Base-by-base conservation (phyloP, 1,284 basidiomycete species). In the Gymnopus androsaceus region DNA sequence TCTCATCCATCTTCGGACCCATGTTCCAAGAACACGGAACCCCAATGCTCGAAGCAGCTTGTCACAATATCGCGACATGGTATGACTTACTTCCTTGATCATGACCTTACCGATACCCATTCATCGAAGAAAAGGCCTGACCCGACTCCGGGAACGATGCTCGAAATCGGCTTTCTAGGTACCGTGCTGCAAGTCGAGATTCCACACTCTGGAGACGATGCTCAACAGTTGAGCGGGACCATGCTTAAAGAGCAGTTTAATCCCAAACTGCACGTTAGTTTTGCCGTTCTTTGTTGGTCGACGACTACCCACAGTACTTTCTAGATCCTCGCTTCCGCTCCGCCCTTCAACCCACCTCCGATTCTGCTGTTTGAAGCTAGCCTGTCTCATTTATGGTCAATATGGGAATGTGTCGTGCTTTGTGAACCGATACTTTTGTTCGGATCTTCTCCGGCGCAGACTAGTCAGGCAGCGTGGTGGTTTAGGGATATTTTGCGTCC, bases 331-430 rank as follows among this genome's bases (percentile, higher is more conserved):
- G 93, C 92, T 0, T 89, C 90, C 0, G 77, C 90, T 3, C 81
- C 90, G 1, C 80, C 87, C 0, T 82, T 88, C 5, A 69, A 78
- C 3, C 84, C 88, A 1, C 82, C 90, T 0, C 87, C 90, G 1
- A 67, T 97, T 15, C 72, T 80, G 19, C 79, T 92, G 0, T 90
- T 96, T 60, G 86, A 89, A 64, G 81, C 87, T 1, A 87, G 87
- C 51, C 68, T 96, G 15, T 75, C 87, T 0, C 84, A 94, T 51
- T 68, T 96, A n/a, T 95, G 94, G 91, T 90, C 93, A 2, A 81
- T 97, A 53, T 97, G 95, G 94, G 94, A 97, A 70, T 94, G 94
- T 57, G 74, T 96, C 1, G 78, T 95, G 0, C 77, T 97, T 7
- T 90, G 88, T 57, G 94, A 97, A 66, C 95, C 95, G 0, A 80